A percentile compares a stretch with the other conserved stretches of the same genome.
Evolutionary conservation across 2,329 filamentous ascomycete species (phyloP).

Genomic region (Ceratocystiopsis brevicomis): DNA sequence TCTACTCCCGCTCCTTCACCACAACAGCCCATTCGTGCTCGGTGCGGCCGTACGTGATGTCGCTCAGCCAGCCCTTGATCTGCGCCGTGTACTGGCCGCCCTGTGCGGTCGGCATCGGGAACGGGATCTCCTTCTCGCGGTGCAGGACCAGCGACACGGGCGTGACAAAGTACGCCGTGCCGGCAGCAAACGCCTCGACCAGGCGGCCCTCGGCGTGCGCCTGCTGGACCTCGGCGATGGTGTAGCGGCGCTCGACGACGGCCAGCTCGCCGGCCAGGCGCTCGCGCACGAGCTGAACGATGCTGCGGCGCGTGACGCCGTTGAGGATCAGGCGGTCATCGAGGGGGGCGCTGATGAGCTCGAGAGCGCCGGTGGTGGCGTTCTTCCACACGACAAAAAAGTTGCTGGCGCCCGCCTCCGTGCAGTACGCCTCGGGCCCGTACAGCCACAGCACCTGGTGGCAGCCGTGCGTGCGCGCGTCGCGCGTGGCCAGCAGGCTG

Average conservation of each 20-base stretch:
- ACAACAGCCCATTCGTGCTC: constrained; percentile 52
- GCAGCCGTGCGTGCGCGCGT: constrained; percentile 55
- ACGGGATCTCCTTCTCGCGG: constrained; percentile 40
- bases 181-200: constrained; percentile 69
- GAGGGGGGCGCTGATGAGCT: constrained; percentile 70
- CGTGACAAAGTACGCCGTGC: constrained; percentile 67
- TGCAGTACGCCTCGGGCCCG: constrained; percentile 57
- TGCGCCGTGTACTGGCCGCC: constrained; percentile 36
- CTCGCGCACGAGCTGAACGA: constrained; percentile 52
- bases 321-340: constrained; percentile 71
- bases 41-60: constrained; percentile 57
- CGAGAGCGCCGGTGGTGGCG: constrained; percentile 39
- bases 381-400: constrained; percentile 72
- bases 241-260: constrained; percentile 67
- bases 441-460: constrained; percentile 93
- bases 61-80: constrained; percentile 48
- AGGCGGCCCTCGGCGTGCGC: constrained; percentile 58
- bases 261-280: constrained; percentile 42
- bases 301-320: constrained; percentile 68
- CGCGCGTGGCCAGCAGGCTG: constrained; percentile 55
- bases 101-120: constrained; percentile 36
- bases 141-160: constrained; percentile 51
- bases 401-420: constrained; percentile 81
- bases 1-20: constrained; percentile 29
- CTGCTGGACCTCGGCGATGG: constrained; percentile 56